Evolutionary conservation across 768 basidiomycete genomes (phyloP), one percentile per base, ranked within the genome.

Genomic region (Phanerochaete sordida): DNA sequence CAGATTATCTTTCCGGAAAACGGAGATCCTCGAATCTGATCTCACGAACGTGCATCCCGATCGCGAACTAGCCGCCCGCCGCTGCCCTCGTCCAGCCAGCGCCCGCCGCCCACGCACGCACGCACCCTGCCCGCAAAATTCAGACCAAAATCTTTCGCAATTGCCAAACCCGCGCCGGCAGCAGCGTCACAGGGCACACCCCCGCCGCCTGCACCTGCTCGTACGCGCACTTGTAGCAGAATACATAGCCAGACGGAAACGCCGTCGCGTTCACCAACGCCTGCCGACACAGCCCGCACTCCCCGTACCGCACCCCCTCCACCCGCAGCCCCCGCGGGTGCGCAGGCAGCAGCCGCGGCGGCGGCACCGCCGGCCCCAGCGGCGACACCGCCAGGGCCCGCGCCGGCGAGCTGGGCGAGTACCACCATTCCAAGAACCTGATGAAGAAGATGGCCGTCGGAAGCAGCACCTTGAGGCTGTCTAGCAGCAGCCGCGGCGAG

Each of bases 391-490:
- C 80, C 56, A 91, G 74, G n/a, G 84, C 84, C 43, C 86, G 84
- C 19, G 90, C 91, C 3, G 90, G 95, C 12, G 93, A 97, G 46
- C 83, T 82, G 23, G 97, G 95, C 3, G 94, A 95, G 70, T 98
- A 98, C 95, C 96, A 99, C 95, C 97, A 99, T 74, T 98, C 95
- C 48, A 97, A 79, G 74, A 98, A 95, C 73, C 95, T 96, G 77
- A 99, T 79, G 70, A 93, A 91, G 74, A 99, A 96, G 60, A 99
- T 94, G 44, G 90, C 88, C 21, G 88, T 90, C 16, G 93, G 96
- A 33, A 95, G 82, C 48, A 92, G 79, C 49, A 91, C 75, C 60
- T 87, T 84, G 39, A 95, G 77, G 2, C 91, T 93, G 70, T 94
- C 90, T 31, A 95, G 79, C 9, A 90, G 66, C 45, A 87, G 72